phyloP scores from a whole-genome alignment of 768 basidiomycete species.

The Omphalotus guepiniiformis region DNA sequence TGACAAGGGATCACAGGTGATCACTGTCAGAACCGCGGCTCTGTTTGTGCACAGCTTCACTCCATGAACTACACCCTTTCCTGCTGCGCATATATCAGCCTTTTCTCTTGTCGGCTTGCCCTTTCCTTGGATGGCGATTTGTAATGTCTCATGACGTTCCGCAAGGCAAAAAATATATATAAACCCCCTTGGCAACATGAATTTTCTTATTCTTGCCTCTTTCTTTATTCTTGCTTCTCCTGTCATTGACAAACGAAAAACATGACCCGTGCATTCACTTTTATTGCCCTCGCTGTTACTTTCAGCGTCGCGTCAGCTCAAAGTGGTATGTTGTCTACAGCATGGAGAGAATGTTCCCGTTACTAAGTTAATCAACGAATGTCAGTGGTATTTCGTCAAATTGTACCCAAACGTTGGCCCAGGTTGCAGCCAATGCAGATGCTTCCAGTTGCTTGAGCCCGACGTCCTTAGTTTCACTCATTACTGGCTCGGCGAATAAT shows the following conservation, averaged over 20 bases:
- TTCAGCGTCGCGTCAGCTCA: constrained; percentile 32
- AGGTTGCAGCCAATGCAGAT: constrained; percentile 39
- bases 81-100: not conserved
- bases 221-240: not conserved
- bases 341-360: not conserved
- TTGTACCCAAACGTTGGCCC: constrained; percentile 46
- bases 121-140: not conserved
- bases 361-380: not conserved
- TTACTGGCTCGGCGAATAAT: constrained; percentile 25
- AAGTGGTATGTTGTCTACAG: constrained; percentile 16
- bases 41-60: not conserved
- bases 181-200: not conserved
- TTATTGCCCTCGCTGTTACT: constrained; percentile 26
- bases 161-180: not conserved
- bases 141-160: not conserved
- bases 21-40: not conserved
- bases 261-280: constrained; percentile 23
- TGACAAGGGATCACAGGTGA: not conserved
- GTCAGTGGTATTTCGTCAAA: constrained; percentile 26
- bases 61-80: not conserved
- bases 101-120: not conserved
- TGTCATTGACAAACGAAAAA: no score
- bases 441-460: constrained; percentile 48
- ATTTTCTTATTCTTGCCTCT: constrained; percentile 1
- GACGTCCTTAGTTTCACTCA: constrained; percentile 37